phyloP scores from a whole-genome alignment of 192 early-diverging fungal species.

The Linnemannia exigua region DNA sequence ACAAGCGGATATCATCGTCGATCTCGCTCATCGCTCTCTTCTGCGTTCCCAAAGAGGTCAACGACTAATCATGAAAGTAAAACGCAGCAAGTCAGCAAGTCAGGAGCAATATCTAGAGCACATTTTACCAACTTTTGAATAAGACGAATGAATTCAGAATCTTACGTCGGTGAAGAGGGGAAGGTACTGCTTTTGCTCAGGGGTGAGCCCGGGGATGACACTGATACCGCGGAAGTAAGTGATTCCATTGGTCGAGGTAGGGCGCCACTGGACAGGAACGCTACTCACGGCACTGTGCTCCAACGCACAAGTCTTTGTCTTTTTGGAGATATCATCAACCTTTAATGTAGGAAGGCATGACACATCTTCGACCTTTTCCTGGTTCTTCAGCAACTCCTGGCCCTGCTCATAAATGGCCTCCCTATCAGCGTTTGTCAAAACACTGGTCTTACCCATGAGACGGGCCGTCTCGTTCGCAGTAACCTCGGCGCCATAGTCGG shows the following conservation, averaged over 20 bases:
- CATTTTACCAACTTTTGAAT: no score
- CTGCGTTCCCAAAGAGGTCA: slow-evolving; percentile 69
- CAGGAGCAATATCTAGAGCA: no score
- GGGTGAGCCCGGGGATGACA: slow-evolving; percentile 71
- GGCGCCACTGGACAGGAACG: slow-evolving; percentile 80
- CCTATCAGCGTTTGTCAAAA: slow-evolving; percentile 74
- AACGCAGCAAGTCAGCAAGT: background rate
- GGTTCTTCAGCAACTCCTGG: slow-evolving; percentile 73
- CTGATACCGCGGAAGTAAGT: slow-evolving; percentile 89
- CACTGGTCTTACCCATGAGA: slow-evolving; percentile 71
- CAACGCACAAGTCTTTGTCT: slow-evolving; percentile 71
- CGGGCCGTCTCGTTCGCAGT: slow-evolving; percentile 74
- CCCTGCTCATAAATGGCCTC: slow-evolving; percentile 76
- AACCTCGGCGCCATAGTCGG: slow-evolving; percentile 71
- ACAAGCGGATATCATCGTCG: slow-evolving; percentile 87
- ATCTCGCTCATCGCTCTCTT: slow-evolving; percentile 81
- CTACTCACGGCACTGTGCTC: slow-evolving; percentile 62
- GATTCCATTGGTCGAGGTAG: slow-evolving; percentile 90
- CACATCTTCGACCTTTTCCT: slow-evolving; percentile 84
- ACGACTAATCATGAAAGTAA: background rate
- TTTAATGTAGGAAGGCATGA: slow-evolving; percentile 86
- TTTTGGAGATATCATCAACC: slow-evolving; percentile 80
- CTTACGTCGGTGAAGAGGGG: slow-evolving; percentile 83
- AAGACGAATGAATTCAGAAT: no score
- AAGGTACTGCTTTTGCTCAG: slow-evolving; percentile 78